These are phyloP conservation scores for Gardenia jasminoides DNA, from an alignment of 257 asterid genomes.

Conservation along the genomic window DNA sequence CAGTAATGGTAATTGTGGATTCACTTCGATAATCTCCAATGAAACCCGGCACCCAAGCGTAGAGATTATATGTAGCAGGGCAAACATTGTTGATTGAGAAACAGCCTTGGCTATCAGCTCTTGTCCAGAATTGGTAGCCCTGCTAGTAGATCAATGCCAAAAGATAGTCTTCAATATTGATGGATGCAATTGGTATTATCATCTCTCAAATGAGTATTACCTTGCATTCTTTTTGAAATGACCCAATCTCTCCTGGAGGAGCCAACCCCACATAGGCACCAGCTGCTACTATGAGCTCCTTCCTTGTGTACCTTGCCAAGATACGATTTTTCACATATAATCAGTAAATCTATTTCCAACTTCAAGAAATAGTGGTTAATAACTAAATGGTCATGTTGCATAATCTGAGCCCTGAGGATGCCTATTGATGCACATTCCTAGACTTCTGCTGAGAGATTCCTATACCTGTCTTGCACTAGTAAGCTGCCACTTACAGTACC, in stretches of 20 bases:
- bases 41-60: slow-evolving; percentile 51
- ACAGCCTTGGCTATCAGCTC: slow-evolving; percentile 47
- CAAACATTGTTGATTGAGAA: slow-evolving; percentile 45
- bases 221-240: slow-evolving; percentile 90
- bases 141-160: slow-evolving; percentile 13
- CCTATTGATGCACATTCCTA: not conserved
- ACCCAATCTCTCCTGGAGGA: slow-evolving; percentile 70
- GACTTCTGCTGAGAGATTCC: slow-evolving; percentile 5
- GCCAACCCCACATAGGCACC: slow-evolving; percentile 54
- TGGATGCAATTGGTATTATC: not conserved
- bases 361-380: not conserved
- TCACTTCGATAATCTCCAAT: slow-evolving; percentile 61
- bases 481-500: slow-evolving; percentile 67
- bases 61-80: slow-evolving; percentile 60
- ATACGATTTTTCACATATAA: not conserved
- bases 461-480: slow-evolving; percentile 51
- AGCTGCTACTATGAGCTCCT: slow-evolving; percentile 33
- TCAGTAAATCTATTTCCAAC: not conserved
- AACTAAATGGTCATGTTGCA: not conserved
- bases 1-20: slow-evolving; percentile 24
- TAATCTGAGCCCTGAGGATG: not conserved
- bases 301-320: slow-evolving; percentile 39
- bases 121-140: slow-evolving; percentile 84
- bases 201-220: slow-evolving; percentile 20
- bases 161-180: not conserved